Percentiles rank a stretch among this genome's conserved stretches.
Evolutionary conservation across 1,139 yeast genomes (phyloP).

Genomic region (Suhomyces kunorum): DNA sequence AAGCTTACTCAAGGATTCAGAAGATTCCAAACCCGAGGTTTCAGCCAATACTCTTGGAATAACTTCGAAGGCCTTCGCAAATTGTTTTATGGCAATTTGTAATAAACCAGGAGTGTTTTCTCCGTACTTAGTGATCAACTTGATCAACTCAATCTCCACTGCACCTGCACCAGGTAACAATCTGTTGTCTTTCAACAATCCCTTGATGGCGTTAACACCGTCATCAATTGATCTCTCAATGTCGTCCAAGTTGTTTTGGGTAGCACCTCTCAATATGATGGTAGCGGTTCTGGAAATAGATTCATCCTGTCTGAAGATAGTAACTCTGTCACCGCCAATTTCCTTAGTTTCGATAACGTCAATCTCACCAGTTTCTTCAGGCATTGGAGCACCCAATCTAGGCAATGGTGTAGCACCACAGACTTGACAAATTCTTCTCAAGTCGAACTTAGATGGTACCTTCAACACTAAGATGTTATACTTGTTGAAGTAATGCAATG

Average conservation of each 20-base stretch:
- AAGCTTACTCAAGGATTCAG: conserved; percentile 81
- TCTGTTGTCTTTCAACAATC: conserved; percentile 75
- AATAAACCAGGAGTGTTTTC: conserved; percentile 91
- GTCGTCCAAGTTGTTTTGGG: conserved; percentile 92
- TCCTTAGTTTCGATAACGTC: conserved; percentile 90
- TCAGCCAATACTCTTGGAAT: conserved; percentile 92
- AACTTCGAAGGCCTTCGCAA: conserved; percentile 92
- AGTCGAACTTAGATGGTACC: conserved; percentile 90
- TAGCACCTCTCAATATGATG: conserved; percentile 92
- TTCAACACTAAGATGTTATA: conserved; percentile 80
- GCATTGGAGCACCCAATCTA: conserved; percentile 92
- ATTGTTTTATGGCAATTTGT: conserved; percentile 91
- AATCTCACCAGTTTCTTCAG: conserved; percentile 88
- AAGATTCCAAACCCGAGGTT: conserved; percentile 89
- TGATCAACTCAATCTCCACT: conserved; percentile 85
- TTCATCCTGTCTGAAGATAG: conserved; percentile 82
- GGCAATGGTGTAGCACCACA: conserved; percentile 98
- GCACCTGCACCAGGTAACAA: conserved; percentile 97
- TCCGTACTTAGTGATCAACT: conserved; percentile 78
- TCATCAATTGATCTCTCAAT: conserved; percentile 97
- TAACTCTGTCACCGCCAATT: conserved; percentile 97
- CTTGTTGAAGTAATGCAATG: conserved; percentile 89
- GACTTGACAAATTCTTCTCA: conserved; percentile 91
- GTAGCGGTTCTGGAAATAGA: conserved; percentile 81
- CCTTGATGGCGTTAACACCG: conserved; percentile 91